Percentiles rank a stretch among this genome's conserved stretches.
phyloP scores from a whole-genome alignment of 2,329 filamentous ascomycete genomes.

The Trichophyton equinum region DNA sequence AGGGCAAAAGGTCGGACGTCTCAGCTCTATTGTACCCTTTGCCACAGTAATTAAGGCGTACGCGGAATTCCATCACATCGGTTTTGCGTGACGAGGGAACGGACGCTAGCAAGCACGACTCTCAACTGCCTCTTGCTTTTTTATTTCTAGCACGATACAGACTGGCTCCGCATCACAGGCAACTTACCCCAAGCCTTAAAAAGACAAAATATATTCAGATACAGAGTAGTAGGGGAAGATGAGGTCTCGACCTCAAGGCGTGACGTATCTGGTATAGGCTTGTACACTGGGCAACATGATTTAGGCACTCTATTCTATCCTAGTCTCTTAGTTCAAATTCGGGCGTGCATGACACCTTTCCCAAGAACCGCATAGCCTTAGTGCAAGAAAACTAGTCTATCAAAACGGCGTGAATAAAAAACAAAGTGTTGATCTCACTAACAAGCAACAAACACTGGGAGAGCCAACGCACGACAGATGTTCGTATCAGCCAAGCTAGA shows the following conservation, averaged over 20 bases:
- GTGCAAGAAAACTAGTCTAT: not conserved
- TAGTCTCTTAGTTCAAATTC: not conserved
- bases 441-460: not conserved
- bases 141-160: not conserved
- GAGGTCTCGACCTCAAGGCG: not conserved
- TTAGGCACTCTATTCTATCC: not conserved
- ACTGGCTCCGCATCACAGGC: not conserved
- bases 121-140: not conserved
- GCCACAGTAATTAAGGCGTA: not conserved
- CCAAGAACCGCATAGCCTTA: not conserved
- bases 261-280: not conserved
- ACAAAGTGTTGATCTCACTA: not conserved
- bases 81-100: not conserved
- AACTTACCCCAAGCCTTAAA: not conserved
- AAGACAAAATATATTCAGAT: not conserved
- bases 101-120: not conserved
- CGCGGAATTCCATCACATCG: slow-evolving; percentile 1
- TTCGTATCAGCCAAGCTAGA: not conserved
- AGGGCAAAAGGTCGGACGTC: not conserved
- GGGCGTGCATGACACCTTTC: not conserved
- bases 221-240: not conserved
- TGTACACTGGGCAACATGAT: not conserved
- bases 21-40: not conserved
- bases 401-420: not conserved
- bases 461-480: not conserved